Base-by-base conservation (phyloP, 345 rosid species). In the Rhodomyrtus tomentosa region DNA sequence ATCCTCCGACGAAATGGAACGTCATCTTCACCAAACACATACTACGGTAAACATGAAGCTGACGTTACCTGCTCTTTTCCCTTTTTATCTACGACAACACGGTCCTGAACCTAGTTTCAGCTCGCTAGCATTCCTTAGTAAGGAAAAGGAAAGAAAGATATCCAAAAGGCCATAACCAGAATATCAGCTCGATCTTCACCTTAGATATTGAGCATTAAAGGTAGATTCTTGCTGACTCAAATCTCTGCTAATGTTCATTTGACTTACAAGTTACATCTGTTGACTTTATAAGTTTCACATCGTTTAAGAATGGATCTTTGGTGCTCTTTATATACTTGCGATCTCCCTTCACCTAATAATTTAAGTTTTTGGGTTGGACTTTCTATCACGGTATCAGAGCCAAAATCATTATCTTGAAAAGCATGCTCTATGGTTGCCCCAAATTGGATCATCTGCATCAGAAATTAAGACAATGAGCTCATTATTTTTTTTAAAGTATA, bases 11-110 rank as follows among this genome's bases (percentile, higher is more conserved):
- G 91, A 89, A 93, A 89, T 94, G 98, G 98, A 87, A 86, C 72
- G 95, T 92, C 59, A 88, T 94, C 88, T 96, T 92, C 89, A 94
- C 97, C 82, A 94, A 94, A 89, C 42, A 62, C 21, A 62, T 62
- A 22, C 24, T 4, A 32, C 0, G 74, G n/a, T n/a, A n/a, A 62
- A 62, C 16, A 32, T 8, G 72, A 59, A 59, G 72, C 38, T 27
- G 42, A 62, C 74, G 0, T 62, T 62, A 62, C 74, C 24, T 62
- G 55, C 55, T 53, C 55, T 53, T 53, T 53, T 20, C 24, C 73
- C 42, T 62, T 62, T 62, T 16, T 62, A 32, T 62, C 42, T 32
- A 32, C 22, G 6, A 2, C 24, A 7, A 32, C 74, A 62, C 42
- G 0, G 11, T 62, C 12, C 42, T 42, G 8, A 32, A 40, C 22